Evolutionary conservation across 2,329 filamentous ascomycete genomes (phyloP), one percentile per base, ranked within the genome.

Genomic region (Curvularia eragrostidis): DNA sequence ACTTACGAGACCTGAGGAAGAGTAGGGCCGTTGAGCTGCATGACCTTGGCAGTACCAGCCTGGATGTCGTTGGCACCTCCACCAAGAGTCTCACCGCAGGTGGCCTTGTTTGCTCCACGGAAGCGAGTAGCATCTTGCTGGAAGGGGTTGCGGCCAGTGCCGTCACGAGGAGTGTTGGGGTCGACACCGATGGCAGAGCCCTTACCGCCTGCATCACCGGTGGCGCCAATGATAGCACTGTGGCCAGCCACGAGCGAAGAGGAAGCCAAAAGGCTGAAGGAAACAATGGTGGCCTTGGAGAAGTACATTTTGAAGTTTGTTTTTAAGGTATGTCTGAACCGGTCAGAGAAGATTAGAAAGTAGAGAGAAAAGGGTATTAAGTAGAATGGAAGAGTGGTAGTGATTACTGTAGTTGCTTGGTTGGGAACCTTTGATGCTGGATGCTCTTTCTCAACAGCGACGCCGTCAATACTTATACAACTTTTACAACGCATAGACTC

Each of bases 71-170:
- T 89, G 76, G 76, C 75, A 54, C 87, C 87, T 54, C 70, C 75
- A 47, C 70, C 82, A 53, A 88, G 72, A 12, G 86, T 89, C 79
- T 87, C 83, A 61, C 86, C 85, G 64, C 86, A 81, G 23, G 80
- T 81, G 38, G 81, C 80, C 12, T 81, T 83, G 13, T 81, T 74
- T 38, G 76, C 78, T 39, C 84, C 84, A 52, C 78, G 78, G 82
- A 89, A 89, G 54, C 85, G 84, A 51, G 87, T 89, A 49, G 81
- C 81, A 64, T 89, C 87, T 62, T 84, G 82, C 77, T 89, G 87
- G 80, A 88, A 88, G 44, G 87, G 87, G 48, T 81, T 77, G 59
- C 86, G 82, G 12, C 78, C 73, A 21, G 86, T 87, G 39, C 86
- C 87, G 63, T 87, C 85, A 59, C 87, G 86, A 39, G 87, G 86